A percentile compares a stretch with the other conserved stretches of the same genome.
Conservation (phyloP, 2,329 filamentous ascomycete species). For the Fusarium keratoplasticum region DNA sequence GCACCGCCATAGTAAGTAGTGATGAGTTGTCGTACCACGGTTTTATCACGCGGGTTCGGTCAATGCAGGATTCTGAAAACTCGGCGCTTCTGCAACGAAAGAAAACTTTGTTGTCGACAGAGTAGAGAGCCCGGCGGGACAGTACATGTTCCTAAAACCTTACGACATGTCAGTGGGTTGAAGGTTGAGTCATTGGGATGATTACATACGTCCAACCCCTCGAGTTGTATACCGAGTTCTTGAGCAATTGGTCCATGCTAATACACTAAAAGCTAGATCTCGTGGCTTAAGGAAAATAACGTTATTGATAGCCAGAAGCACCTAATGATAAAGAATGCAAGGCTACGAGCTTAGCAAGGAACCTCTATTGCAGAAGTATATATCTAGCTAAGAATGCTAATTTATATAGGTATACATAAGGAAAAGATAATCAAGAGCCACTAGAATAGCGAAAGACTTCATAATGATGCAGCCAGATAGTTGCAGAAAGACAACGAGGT, state of each 20-base stretch:
- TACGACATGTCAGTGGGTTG: not conserved
- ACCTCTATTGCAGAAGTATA: too few relatives aligned
- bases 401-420: too few relatives aligned
- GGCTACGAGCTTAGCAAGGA: too few relatives aligned
- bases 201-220: constrained; percentile 24
- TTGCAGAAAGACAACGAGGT: too few relatives aligned
- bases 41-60: not conserved
- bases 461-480: too few relatives aligned
- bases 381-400: too few relatives aligned
- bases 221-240: not conserved
- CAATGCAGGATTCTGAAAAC: constrained; percentile 2
- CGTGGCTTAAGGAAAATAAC: too few relatives aligned
- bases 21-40: not conserved
- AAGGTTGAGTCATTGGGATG: not conserved
- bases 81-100: constrained; percentile 10
- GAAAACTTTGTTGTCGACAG: constrained; percentile 13
- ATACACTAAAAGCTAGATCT: too few relatives aligned
- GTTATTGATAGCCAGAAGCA: too few relatives aligned
- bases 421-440: too few relatives aligned
- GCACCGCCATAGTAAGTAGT: not conserved
- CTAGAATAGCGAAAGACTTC: too few relatives aligned
- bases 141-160: constrained; percentile 20
- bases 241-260: constrained; percentile 8
- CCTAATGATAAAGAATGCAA: too few relatives aligned
- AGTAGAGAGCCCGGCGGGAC: constrained; percentile 5